Conservation (phyloP, 345 rosid genomes). For the Citrus unshiu region DNA sequence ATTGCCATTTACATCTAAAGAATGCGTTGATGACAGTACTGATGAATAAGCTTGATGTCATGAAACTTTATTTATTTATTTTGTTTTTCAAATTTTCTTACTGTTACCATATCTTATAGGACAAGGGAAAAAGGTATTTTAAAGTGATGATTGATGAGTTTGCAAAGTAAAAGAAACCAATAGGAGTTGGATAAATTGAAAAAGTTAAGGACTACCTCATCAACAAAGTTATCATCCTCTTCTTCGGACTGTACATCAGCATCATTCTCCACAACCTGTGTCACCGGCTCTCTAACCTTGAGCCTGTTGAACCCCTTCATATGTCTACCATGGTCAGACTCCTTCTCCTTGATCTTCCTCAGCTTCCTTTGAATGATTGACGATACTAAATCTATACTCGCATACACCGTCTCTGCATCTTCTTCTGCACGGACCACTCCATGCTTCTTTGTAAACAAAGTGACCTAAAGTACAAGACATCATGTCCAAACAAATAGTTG, state of each 20-base stretch:
- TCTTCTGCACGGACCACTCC: constrained; percentile 95
- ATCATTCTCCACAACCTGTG: constrained; percentile 29
- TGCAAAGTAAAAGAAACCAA: background rate
- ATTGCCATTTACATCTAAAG: background rate
- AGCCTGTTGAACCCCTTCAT: constrained; percentile 72
- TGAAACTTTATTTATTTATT: background rate
- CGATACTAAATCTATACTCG: constrained; percentile 81
- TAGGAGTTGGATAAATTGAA: background rate
- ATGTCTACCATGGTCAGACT: constrained; percentile 88
- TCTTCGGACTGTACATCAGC: constrained; percentile 23
- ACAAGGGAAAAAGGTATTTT: background rate
- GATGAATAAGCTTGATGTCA: background rate
- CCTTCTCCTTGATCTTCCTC: constrained; percentile 98
- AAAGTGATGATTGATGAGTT: background rate
- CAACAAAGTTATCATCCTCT: constrained; percentile 42
- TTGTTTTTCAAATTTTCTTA: background rate
- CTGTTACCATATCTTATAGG: background rate
- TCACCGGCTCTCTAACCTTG: constrained; percentile 59
- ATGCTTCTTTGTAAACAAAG: constrained; percentile 86
- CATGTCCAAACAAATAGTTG: background rate
- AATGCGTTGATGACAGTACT: background rate
- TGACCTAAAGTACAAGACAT: constrained; percentile 43
- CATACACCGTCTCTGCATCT: constrained; percentile 72
- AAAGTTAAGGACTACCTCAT: constrained; percentile 44
- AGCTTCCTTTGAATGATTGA: constrained; percentile 73